Base-by-base conservation (phyloP, 2,329 filamentous ascomycete species). In the Aspergillus chevalieri region DNA sequence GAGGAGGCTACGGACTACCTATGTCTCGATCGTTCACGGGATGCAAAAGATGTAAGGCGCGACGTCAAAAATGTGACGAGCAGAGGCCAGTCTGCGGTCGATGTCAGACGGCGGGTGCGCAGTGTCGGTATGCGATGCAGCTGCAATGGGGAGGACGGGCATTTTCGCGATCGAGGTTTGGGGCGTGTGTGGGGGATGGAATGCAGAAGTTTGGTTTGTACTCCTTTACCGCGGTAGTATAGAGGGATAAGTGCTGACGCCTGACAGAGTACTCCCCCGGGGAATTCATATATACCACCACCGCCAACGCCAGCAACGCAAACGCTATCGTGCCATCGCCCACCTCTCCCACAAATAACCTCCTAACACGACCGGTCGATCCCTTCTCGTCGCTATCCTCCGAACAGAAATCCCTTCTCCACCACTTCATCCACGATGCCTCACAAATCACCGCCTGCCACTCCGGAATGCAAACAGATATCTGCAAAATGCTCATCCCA, bases 11-110 rank as follows among this genome's bases (percentile, higher is more conserved):
- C 26, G 10, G 8, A 30, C 26, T 19, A 41, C 50, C 33, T 54
- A 68, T 71, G 65, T 68, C 68, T 57, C 67, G 69, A 53, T 73
- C 70, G 9, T 70, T 71, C 46, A 66, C 62, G 46, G 71, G 71
- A n/a, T 73, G 71, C 60, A 67, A 66, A 53, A 65, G 70, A 58
- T 73, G 71, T 67, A 73, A 71, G 60, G 61, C 65, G 44, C 68
- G 71, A 34, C 67, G 71, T 47, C 69, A 74, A 53, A 74, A 74
- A 68, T 74, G 72, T 59, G 71, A 74, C 52, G 72, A 74, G 57
- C 60, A 63, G 46, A 65, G 65, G 50, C 72, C 72, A 22, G 61
- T 55, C 44, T 74, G 72, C 58, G 62, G 64, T 10, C 66, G 71
- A 50, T 74, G 71, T 54, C 60, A 64, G 56, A 55, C 60, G 41